Conservation (phyloP, 2,329 filamentous ascomycete genomes). For the Bisporella sp. region DNA sequence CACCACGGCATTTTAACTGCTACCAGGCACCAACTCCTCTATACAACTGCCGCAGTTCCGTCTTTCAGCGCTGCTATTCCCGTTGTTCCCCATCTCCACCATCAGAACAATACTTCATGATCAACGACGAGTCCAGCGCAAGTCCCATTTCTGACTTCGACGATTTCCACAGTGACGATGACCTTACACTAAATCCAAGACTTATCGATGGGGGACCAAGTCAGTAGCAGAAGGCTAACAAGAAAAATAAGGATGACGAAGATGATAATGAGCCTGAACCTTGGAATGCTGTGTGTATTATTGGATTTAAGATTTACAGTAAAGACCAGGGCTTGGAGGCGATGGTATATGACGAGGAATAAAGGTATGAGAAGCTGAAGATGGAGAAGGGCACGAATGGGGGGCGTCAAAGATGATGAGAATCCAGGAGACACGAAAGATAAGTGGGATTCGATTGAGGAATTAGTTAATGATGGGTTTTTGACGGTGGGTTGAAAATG, state of each 20-base stretch:
- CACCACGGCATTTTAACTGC: not conserved
- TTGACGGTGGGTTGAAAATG: no score
- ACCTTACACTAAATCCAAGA: slow-evolving; percentile 46
- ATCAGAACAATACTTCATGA: slow-evolving; percentile 26
- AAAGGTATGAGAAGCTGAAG: slow-evolving; percentile 1
- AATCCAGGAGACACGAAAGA: slow-evolving; percentile 5
- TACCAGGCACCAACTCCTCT: not conserved
- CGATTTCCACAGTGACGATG: slow-evolving; percentile 50
- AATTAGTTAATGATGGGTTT: no score
- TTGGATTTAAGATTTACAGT: slow-evolving; percentile 35
- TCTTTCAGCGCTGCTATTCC: slow-evolving; percentile 4
- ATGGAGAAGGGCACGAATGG: not conserved
- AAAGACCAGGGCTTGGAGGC: slow-evolving; percentile 34
- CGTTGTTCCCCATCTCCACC: slow-evolving; percentile 19
- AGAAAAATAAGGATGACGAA: slow-evolving; percentile 19
- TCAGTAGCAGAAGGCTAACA: slow-evolving; percentile 18
- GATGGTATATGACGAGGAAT: slow-evolving; percentile 15
- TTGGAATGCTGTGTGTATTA: slow-evolving; percentile 36
- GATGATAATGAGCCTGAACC: slow-evolving; percentile 31
- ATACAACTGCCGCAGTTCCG: not conserved
- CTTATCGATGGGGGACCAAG: slow-evolving; percentile 8
- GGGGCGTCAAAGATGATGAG: slow-evolving; percentile 16
- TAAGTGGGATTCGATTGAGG: not conserved
- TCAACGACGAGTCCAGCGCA: slow-evolving; percentile 49
- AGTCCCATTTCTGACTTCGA: slow-evolving; percentile 55